phyloP scores from a whole-genome alignment of 2,329 filamentous ascomycete genomes.

The Fusarium aywerte region DNA sequence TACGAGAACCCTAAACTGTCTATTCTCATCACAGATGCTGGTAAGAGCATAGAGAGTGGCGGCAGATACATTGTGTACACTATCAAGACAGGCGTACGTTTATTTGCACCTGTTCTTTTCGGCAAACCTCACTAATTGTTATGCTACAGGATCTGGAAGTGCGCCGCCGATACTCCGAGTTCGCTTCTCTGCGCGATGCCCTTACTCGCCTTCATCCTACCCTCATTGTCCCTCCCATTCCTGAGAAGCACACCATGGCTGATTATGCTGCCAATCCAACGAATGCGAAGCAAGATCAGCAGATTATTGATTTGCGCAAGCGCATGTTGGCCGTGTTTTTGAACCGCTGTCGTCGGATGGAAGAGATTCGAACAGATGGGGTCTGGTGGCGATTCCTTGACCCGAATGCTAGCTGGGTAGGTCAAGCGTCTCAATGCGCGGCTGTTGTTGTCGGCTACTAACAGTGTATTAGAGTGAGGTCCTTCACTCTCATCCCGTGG shows the following conservation, averaged over 20 bases:
- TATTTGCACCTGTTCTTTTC: background rate
- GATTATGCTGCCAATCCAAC: conserved; percentile 98
- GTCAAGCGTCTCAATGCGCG: conserved; percentile 27
- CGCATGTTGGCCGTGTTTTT: conserved; percentile 96
- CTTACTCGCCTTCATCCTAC: conserved; percentile 94
- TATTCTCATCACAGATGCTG: conserved; percentile 92
- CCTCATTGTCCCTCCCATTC: conserved; percentile 94
- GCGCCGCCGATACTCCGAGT: conserved; percentile 94
- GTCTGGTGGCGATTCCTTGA: conserved; percentile 99
- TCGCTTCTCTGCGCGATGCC: conserved; percentile 88
- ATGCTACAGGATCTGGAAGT: conserved; percentile 85
- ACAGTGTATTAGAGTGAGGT: conserved; percentile 78
- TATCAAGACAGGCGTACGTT: conserved; percentile 86
- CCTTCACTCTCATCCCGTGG: conserved; percentile 88
- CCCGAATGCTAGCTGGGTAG: conserved; percentile 97
- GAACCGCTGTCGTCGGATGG: conserved; percentile 93
- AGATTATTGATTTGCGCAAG: conserved; percentile 96
- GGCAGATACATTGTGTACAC: conserved; percentile 97
- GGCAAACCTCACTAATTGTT: conserved; percentile 4
- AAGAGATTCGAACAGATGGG: conserved; percentile 88
- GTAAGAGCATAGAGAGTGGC: conserved; percentile 92
- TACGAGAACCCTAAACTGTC: conserved; percentile 93
- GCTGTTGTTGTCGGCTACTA: conserved; percentile 24
- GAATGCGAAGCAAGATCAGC: conserved; percentile 95
- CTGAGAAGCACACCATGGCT: conserved; percentile 98